These are phyloP conservation scores for Physaria fendleri DNA, from an alignment of 345 rosid genomes.

Conservation along the genomic window DNA sequence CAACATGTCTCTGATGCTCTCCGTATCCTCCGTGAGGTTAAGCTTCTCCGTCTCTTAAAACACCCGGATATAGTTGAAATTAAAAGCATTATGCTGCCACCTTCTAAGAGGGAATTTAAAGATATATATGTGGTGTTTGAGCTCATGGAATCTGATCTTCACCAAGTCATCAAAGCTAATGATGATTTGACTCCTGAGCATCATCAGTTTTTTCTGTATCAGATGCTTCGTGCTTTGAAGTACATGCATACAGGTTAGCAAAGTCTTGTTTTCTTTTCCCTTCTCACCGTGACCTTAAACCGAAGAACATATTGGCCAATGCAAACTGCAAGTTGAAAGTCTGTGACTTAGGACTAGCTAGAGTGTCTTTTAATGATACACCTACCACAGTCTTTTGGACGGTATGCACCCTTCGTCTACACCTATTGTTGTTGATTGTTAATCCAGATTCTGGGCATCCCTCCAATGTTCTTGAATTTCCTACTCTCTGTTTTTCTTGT, in stretches of 20 bases:
- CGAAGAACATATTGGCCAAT: slow-evolving; percentile 93
- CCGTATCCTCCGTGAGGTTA: slow-evolving; percentile 85
- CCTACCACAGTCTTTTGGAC: slow-evolving; percentile 96
- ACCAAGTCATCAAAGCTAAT: slow-evolving; percentile 96
- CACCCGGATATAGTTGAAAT: slow-evolving; percentile 97
- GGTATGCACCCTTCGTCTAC: slow-evolving; percentile 36
- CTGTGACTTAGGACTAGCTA: slow-evolving; percentile 91
- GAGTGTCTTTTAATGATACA: slow-evolving; percentile 87
- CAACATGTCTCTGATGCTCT: slow-evolving; percentile 88
- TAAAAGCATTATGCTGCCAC: slow-evolving; percentile 89
- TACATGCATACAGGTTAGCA: slow-evolving; percentile 87
- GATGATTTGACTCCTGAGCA: slow-evolving; percentile 96
- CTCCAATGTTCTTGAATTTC: slow-evolving; percentile 1
- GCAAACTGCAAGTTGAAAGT: slow-evolving; percentile 97
- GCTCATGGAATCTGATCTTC: slow-evolving; percentile 99
- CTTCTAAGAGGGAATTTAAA: slow-evolving; percentile 87
- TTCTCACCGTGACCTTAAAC: slow-evolving; percentile 97
- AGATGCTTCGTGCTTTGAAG: slow-evolving; percentile 94
- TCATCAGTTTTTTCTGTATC: slow-evolving; percentile 96
- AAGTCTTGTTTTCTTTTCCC: neutral
- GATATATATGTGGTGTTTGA: slow-evolving; percentile 95
- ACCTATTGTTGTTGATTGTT: neutral
- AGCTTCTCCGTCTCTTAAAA: slow-evolving; percentile 76
- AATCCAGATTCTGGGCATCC: neutral
- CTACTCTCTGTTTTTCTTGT: slow-evolving; percentile 17